Base-by-base conservation (phyloP, 257 asterid species). In the Misopates orontium region DNA sequence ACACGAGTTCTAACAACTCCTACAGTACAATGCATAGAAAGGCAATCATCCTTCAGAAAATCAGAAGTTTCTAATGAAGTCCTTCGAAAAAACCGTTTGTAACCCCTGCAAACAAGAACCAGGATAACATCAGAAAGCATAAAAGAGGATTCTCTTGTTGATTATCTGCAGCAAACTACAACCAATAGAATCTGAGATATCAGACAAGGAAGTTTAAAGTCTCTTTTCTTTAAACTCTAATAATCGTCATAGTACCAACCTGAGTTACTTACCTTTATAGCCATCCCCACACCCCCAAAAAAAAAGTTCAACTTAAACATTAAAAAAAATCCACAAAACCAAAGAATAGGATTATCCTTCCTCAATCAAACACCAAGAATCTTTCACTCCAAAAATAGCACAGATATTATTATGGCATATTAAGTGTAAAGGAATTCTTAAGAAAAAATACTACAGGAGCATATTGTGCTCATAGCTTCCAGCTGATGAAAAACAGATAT, bases 1-100 rank as follows among this genome's bases (percentile, higher is more conserved):
- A 89, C 80, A n/a, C 96, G 95, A 70, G 86, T 87, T 72, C 87
- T 87, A 74, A 91, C 98, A 19, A 91, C 98, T 71, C 98, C 98
- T 28, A 91, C 98, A 5, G 96, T 91, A 71, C 98, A 91, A 67
- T 85, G 77, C 95, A 91, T 87, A 45, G 95, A 66, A 66, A 91
- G 86, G 82, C 87, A 85, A 69, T 91, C 96, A 73, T 87, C 90
- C 85, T 91, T 91, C 60, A 91, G 84, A 77, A 82, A 91, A 71
- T 89, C 96, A 62, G 98, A 91, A 36, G 87, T 71, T 83, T 91
- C 98, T 64, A 91, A 75, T 54, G 80, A 75, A 25, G 85, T 32
- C 77, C 98, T 84, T 63, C 86, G 82, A 71, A 82, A 91, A 82
- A 91, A 91, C 14, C 96, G 89, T 66, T 91, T 91, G 70, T 91